Base-by-base conservation (phyloP, 2,329 filamentous ascomycete genomes). In the Fusarium dimerum region DNA sequence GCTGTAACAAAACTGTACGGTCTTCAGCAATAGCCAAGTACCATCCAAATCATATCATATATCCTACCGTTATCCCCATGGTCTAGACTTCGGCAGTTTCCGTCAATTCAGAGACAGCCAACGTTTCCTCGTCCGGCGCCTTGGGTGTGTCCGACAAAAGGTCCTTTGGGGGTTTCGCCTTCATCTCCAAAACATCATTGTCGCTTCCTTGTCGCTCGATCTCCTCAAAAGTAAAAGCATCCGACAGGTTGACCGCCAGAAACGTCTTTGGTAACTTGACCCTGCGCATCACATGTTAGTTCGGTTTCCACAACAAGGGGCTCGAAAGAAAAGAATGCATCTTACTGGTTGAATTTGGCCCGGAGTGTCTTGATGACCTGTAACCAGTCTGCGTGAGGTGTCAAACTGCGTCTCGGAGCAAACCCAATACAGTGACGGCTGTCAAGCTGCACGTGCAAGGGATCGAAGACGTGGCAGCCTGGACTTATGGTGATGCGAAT, bases 401-500 rank as follows among this genome's bases (percentile, higher is more conserved):
- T 97, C 65, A 99, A 76, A 68, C 90, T 95, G 56, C 94, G 82
- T 57, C 92, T 81, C n/a, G 91, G 92, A 7, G 93, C 91, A 69
- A 90, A 96, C 40, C 93, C 92, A 65, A 99, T 99, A 71, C 92
- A 95, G 71, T 99, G 94, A 65, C 94, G 90, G 64, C 90, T 94
- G 71, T 99, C 94, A 29, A 99, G 84, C 76, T 96, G 92, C 60
- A 99, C 92, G 69, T 99, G 93, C 29, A 99, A 80, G 6, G 94
- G 94, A 71, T 97, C 94, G 70, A 93, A 96, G 12, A 95, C 92
- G 72, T 99, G 94, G 67, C 93, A 97, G 11, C 94, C 94, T 2
- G 95, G 94, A 60, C 89, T 94, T 66, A 99, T 92, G 29, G 90
- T 94, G 69, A 99, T 97, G 54, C 93, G 88, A 69, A 99, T 99